Evolutionary conservation across 23 red algal genomes (phyloP).

Genomic region (Chondrus crispus): DNA sequence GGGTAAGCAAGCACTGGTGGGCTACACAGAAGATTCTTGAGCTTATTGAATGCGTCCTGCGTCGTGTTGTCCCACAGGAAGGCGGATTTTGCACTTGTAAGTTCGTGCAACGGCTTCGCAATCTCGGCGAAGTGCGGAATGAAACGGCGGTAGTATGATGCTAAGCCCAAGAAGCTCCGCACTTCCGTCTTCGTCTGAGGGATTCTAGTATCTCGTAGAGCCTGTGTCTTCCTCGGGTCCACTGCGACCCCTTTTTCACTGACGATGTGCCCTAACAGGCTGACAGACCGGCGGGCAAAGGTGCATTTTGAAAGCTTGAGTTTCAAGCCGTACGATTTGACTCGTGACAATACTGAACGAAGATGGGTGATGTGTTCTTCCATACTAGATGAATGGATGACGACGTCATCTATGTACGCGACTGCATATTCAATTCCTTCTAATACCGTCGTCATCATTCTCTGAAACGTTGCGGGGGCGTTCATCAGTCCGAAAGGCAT

Average conservation of each 20-base stretch:
- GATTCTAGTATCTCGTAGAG: neutral
- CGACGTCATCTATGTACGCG: neutral
- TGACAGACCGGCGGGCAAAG: neutral
- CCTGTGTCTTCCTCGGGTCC: neutral
- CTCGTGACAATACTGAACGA: neutral
- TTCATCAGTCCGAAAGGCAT: constrained; percentile 5
- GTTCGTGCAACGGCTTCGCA: neutral
- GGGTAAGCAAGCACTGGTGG: neutral
- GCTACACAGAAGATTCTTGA: neutral
- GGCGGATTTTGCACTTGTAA: neutral
- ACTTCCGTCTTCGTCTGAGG: neutral
- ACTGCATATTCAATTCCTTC: neutral
- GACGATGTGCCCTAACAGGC: neutral
- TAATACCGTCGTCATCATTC: neutral
- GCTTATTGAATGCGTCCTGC: neutral
- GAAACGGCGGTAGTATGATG: neutral
- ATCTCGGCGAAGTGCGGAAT: neutral
- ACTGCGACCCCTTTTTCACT: neutral
- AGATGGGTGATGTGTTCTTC: neutral
- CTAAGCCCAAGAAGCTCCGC: neutral
- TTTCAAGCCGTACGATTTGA: neutral
- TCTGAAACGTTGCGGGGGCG: constrained; percentile 1
- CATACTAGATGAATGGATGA: neutral
- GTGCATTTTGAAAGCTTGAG: neutral
- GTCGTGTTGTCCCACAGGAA: neutral